Percentiles rank a stretch among this genome's conserved stretches.
These are phyloP conservation scores for Colletotrichum noveboracense DNA, from an alignment of 2,329 filamentous ascomycete species.

Conservation along the genomic window DNA sequence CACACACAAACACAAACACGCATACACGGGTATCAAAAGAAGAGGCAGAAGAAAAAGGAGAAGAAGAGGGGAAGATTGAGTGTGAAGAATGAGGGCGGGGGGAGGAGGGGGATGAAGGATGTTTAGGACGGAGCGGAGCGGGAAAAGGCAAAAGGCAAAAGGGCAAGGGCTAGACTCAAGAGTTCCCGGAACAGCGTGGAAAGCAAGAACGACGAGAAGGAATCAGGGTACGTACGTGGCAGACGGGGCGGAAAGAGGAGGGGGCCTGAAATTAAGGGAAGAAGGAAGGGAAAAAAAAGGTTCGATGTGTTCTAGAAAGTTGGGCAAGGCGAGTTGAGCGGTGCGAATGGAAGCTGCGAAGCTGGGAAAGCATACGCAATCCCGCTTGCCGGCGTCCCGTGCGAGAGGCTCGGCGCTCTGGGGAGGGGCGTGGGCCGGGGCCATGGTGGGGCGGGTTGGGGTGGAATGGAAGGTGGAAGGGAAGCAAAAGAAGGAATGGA, in stretches of 20 bases:
- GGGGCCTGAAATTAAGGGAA: background rate
- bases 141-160: background rate
- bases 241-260: background rate
- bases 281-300: background rate
- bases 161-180: background rate
- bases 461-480: background rate
- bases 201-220: background rate
- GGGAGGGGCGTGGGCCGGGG: conserved; percentile 17
- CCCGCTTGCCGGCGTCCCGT: conserved; percentile 22
- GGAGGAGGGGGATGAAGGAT: background rate
- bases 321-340: conserved; percentile 14
- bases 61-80: background rate
- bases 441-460: background rate
- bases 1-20: background rate
- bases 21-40: background rate
- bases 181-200: background rate
- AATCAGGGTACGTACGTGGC: background rate
- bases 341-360: conserved; percentile 16
- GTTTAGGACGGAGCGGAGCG: background rate
- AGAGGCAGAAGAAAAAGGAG: background rate
- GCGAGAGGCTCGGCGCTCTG: conserved; percentile 21
- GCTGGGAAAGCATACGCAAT: conserved; percentile 22
- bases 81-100: background rate
- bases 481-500: background rate
- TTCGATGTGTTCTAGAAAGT: conserved; percentile 7